Conservation (phyloP, 163 green algal species). For the Smithsoniella earleae region DNA sequence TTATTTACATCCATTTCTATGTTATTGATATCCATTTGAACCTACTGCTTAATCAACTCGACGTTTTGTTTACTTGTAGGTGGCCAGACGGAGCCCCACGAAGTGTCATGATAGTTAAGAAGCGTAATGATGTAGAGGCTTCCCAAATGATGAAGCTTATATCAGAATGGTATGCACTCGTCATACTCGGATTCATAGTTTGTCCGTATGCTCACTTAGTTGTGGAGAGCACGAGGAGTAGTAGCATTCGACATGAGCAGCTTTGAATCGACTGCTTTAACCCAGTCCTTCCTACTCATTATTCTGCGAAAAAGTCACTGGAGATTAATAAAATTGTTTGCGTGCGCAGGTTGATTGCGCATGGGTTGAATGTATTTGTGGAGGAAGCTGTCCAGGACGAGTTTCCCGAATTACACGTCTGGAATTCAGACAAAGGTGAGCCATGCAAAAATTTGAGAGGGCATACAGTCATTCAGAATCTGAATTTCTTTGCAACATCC, state of each 20-base stretch:
- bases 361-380: conserved; percentile 61
- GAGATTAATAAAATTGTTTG: no score
- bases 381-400: conserved; percentile 58
- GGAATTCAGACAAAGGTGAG: conserved; percentile 32
- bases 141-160: conserved; percentile 54
- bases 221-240: not conserved
- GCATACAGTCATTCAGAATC: no score
- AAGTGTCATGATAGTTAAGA: conserved; percentile 71
- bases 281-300: no score
- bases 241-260: not conserved
- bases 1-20: no score
- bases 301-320: no score
- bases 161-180: conserved; percentile 52
- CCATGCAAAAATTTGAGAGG: no score
- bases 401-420: conserved; percentile 47
- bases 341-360: conserved; percentile 33
- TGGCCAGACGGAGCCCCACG: conserved; percentile 48
- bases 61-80: no score
- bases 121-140: conserved; percentile 49
- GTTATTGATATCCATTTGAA: no score
- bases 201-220: not conserved
- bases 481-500: no score
- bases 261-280: no score
- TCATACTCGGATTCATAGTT: no score
- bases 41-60: no score